phyloP scores from a whole-genome alignment of 371 early-diverging fungal species.

The Choanephora cucurbitarum region DNA sequence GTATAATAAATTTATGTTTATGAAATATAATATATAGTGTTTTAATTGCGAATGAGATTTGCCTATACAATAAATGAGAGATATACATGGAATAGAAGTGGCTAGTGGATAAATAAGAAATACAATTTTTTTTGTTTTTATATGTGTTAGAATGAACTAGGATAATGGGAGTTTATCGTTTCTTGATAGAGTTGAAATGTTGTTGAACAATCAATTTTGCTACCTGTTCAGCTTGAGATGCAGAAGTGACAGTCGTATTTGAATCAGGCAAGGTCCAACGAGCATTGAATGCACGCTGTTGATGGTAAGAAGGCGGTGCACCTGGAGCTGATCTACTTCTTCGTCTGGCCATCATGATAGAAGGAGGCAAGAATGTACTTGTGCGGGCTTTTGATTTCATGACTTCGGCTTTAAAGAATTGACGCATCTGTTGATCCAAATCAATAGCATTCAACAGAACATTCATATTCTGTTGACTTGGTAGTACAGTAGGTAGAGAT shows the following conservation, averaged over 20 bases:
- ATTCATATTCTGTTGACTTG: conserved; percentile 34
- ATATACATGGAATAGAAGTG: conserved; percentile 7
- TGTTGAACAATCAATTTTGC: conserved; percentile 30
- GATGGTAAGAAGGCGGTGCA: conserved; percentile 32
- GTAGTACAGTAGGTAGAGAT: conserved; percentile 39
- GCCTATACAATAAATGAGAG: conserved; percentile 4
- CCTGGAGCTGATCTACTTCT: conserved; percentile 50
- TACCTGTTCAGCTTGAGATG: conserved; percentile 24
- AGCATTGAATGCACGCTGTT: conserved; percentile 26
- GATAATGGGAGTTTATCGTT: conserved; percentile 8
- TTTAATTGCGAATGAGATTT: too few relatives aligned
- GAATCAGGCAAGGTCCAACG: conserved; percentile 16
- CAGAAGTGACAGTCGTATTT: conserved; percentile 17
- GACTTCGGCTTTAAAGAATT: conserved; percentile 38
- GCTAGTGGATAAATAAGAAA: background rate
- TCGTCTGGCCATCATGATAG: conserved; percentile 26
- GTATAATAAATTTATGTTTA: too few relatives aligned
- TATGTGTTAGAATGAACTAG: background rate
- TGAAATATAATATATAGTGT: too few relatives aligned
- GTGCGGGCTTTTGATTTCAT: conserved; percentile 28
- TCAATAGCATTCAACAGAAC: conserved; percentile 49
- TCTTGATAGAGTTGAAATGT: conserved; percentile 30
- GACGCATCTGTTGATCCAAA: conserved; percentile 48
- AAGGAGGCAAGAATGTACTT: conserved; percentile 9
- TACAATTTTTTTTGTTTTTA: too few relatives aligned